Evolutionary conservation across 2,329 filamentous ascomycete species (phyloP).

Genomic region (Aspergillus felis): DNA sequence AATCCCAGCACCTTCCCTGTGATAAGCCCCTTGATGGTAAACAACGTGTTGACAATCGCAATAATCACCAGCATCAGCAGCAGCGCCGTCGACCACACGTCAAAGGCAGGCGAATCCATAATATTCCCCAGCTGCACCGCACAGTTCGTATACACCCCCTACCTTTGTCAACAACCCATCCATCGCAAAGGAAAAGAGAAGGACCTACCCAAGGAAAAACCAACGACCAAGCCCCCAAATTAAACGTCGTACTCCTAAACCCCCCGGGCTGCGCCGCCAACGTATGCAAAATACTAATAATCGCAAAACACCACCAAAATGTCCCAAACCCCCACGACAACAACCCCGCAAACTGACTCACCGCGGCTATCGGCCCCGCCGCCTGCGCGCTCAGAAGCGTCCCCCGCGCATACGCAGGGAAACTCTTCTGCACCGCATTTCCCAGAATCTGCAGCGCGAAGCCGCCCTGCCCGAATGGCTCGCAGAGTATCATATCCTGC

Average conservation of each 20-base stretch:
- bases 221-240: conserved; percentile 32
- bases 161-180: background rate
- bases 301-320: conserved; percentile 43
- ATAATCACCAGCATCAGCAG: conserved; percentile 33
- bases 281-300: conserved; percentile 31
- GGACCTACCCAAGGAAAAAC: conserved; percentile 39
- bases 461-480: conserved; percentile 38
- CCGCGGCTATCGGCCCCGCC: conserved; percentile 26
- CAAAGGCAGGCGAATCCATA: conserved; percentile 38
- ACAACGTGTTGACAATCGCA: conserved; percentile 26
- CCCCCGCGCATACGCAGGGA: conserved; percentile 31
- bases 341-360: conserved; percentile 37
- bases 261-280: conserved; percentile 18
- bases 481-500: conserved; percentile 41
- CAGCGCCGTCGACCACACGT: conserved; percentile 37
- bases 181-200: background rate
- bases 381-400: conserved; percentile 32
- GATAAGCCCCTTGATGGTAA: conserved; percentile 29
- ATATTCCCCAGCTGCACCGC: conserved; percentile 36
- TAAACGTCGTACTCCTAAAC: conserved; percentile 23
- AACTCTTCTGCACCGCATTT: conserved; percentile 26
- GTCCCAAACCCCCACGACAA: conserved; percentile 39
- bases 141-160: conserved; percentile 41
- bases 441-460: conserved; percentile 40
- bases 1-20: conserved; percentile 29